Conservation (phyloP, 805 yeast species). For the Lachancea mirantina region DNA sequence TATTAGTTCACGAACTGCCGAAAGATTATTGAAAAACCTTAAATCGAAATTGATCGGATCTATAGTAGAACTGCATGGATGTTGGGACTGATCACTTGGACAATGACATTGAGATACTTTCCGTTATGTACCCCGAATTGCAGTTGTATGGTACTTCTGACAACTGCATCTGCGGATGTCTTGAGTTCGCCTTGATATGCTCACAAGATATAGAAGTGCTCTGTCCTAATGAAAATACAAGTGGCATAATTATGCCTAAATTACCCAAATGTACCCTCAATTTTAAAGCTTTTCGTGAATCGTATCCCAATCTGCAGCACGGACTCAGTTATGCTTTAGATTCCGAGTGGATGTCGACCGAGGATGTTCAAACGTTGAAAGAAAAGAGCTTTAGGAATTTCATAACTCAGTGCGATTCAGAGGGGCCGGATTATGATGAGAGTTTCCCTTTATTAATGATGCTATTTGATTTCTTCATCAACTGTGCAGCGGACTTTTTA, state of each 20-base stretch:
- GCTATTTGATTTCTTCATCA: conserved; percentile 36
- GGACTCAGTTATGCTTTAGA: conserved; percentile 18
- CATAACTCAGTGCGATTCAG: conserved; percentile 15
- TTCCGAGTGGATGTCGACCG: conserved; percentile 29
- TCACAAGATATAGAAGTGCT: too few species aligned
- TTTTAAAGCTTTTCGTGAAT: too few species aligned
- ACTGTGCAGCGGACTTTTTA: not conserved
- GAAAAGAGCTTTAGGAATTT: conserved; percentile 28
- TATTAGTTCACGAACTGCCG: too few species aligned
- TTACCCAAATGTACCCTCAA: too few species aligned
- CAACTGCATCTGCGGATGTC: too few species aligned
- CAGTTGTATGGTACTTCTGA: conserved; percentile 3
- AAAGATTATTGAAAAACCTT: not conserved
- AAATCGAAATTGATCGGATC: not conserved
- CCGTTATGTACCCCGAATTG: conserved; percentile 30
- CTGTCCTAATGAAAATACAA: too few species aligned
- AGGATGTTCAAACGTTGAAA: conserved; percentile 13
- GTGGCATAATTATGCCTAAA: too few species aligned
- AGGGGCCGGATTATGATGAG: conserved; percentile 3
- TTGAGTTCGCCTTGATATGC: too few species aligned
- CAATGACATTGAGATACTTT: conserved; percentile 20
- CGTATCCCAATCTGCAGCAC: conserved; percentile 18
- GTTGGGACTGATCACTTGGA: conserved; percentile 8
- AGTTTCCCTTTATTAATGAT: conserved; percentile 37
- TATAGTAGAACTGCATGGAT: conserved; percentile 4